phyloP scores from a whole-genome alignment of 495 filamentous ascomycete genomes.

The Lophiotrema nucula region DNA sequence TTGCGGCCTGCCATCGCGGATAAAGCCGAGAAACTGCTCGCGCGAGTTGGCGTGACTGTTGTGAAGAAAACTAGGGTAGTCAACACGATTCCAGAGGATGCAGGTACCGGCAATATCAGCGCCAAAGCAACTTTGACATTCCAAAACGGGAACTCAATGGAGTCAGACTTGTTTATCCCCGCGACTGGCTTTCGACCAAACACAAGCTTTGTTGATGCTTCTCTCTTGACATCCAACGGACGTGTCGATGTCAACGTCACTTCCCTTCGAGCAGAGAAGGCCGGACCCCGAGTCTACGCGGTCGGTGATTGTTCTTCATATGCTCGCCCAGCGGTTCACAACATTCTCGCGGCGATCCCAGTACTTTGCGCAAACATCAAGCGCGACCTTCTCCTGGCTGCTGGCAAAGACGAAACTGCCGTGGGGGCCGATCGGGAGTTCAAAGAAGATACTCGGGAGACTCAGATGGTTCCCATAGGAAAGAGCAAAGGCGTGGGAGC shows the following conservation, averaged over 20 bases:
- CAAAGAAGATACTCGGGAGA: conserved; percentile 38
- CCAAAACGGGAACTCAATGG: conserved; percentile 40
- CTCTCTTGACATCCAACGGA: conserved; percentile 40
- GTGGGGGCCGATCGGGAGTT: conserved; percentile 33
- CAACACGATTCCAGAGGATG: conserved; percentile 17
- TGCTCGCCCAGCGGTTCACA: conserved; percentile 41
- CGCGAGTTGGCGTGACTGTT: conserved; percentile 47
- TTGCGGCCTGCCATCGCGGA: conserved; percentile 41
- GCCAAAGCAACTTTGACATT: conserved; percentile 37
- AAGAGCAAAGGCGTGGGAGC: conserved; percentile 55
- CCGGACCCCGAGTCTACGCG: conserved; percentile 49
- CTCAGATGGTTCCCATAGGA: conserved; percentile 56
- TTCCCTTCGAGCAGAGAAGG: conserved; percentile 49
- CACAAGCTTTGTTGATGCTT: conserved; percentile 42
- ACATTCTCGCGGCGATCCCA: conserved; percentile 45
- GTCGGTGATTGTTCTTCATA: conserved; percentile 44
- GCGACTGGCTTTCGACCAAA: conserved; percentile 49
- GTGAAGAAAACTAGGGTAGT: conserved; percentile 41
- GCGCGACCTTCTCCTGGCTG: conserved; percentile 37
- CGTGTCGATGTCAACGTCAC: conserved; percentile 45
- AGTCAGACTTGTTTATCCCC: conserved; percentile 52
- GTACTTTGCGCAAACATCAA: conserved; percentile 49
- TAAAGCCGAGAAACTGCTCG: conserved; percentile 46
- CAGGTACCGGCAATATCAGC: not conserved
- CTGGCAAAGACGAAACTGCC: conserved; percentile 1